Evolutionary conservation across 2,329 filamentous ascomycete genomes (phyloP).

Genomic region (Cladophialophora yegresii): DNA sequence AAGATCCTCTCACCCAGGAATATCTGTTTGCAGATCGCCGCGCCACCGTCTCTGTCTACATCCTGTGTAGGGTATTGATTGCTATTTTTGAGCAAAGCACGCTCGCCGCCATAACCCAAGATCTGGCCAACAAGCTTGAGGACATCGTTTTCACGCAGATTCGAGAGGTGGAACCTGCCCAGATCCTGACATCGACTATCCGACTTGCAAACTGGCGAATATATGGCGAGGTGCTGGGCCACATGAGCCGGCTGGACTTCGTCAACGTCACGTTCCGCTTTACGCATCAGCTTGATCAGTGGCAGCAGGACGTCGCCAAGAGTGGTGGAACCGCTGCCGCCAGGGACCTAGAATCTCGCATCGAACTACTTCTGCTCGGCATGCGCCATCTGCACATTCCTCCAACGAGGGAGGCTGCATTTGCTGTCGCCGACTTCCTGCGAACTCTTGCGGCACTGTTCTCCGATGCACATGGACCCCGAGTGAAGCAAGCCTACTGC

Average conservation of each 20-base stretch:
- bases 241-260: constrained; percentile 94
- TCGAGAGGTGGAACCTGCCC: constrained; percentile 81
- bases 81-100: constrained; percentile 92
- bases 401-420: constrained; percentile 64
- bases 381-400: constrained; percentile 87
- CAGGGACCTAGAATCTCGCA: constrained; percentile 73
- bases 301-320: constrained; percentile 71
- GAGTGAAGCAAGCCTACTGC: constrained; percentile 92
- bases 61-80: constrained; percentile 88
- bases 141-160: constrained; percentile 96
- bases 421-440: constrained; percentile 72
- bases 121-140: constrained; percentile 93
- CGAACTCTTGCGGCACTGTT: constrained; percentile 79
- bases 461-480: constrained; percentile 78
- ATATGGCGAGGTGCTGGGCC: constrained; percentile 88
- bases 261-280: constrained; percentile 79
- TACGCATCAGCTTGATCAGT: constrained; percentile 73
- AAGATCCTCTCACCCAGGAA: constrained; percentile 51
- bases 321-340: constrained; percentile 62
- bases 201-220: constrained; percentile 95
- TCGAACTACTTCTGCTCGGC: constrained; percentile 82
- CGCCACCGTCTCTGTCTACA: constrained; percentile 92
- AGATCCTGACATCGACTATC: constrained; percentile 68
- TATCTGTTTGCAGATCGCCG: constrained; percentile 80
- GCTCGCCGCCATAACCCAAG: constrained; percentile 75